Evolutionary conservation across 495 filamentous ascomycete species (phyloP), one percentile per base, ranked within the genome.

Genomic region (Annulohypoxylon bovei): DNA sequence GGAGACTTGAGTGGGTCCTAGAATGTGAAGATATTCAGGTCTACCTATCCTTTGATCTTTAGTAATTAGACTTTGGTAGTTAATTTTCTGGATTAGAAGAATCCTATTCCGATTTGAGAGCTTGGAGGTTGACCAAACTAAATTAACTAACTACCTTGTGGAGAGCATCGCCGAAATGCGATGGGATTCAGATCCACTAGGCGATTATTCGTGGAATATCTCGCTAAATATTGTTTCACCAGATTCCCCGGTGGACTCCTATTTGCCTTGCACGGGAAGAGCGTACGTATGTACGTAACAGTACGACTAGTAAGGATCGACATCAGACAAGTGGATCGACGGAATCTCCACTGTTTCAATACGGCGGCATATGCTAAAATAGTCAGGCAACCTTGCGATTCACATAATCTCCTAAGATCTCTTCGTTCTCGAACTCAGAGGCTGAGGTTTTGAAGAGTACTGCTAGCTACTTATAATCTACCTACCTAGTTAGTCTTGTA

Each of bases 201-300:
- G 33, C 56, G 16, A 12, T 27, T 9, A 49, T 65, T 65, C 27
- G 60, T 42, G 60, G 60, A 49, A 47, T 27, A 33, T 56, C 7
- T 12, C 4, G n/a, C n/a, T 12, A 4, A 30, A 30, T 27, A 14
- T 8, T 11, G 60, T 40, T 42, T 54, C 46, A 53, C 60, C 7
- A 53, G 33, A 12, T 42, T 30, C 47, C 11, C 46, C 42, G 47
- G 60, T 54, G 47, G 60, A 22, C 35, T 53, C 33, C 18, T 25
- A 40, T 47, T 32, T 22, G 11, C 27, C 20, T 28, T 27, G 18
- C 5, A 8, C 8, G 57, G 57, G 42, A 59, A 49, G 4, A 35
- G 14, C 27, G 16, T 35, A n/a, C n/a, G n/a, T n/a, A n/a, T n/a
- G n/a, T n/a, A n/a, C n/a, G n/a, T n/a, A n/a, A n/a, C n/a, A n/a